phyloP scores from a whole-genome alignment of 352 stramenopile species.

The Globisporangium cederbergense region DNA sequence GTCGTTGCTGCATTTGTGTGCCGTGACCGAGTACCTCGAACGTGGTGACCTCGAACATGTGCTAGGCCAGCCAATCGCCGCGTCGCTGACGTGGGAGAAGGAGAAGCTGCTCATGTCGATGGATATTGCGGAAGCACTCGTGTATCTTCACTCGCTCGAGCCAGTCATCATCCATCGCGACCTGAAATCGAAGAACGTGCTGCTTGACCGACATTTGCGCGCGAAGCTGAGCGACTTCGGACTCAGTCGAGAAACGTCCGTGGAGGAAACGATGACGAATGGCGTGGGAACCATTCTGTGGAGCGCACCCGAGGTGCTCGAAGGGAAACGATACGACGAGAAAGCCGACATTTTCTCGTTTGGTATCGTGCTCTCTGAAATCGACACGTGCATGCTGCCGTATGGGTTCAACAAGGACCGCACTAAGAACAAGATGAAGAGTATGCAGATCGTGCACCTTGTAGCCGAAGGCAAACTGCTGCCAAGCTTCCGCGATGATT shows the following conservation, averaged over 20 bases:
- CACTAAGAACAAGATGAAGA: constrained; percentile 63
- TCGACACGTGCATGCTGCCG: constrained; percentile 69
- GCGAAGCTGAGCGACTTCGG: constrained; percentile 78
- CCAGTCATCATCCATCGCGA: constrained; percentile 69
- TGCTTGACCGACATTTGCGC: constrained; percentile 53
- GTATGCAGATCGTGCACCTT: constrained; percentile 81
- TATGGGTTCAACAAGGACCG: constrained; percentile 62
- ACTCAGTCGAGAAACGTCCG: constrained; percentile 56
- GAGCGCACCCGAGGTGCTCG: constrained; percentile 66
- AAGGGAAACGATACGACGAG: constrained; percentile 73
- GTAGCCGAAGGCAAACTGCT: constrained; percentile 74
- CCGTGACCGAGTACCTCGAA: constrained; percentile 79
- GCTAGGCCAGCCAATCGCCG: constrained; percentile 34
- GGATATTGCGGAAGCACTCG: constrained; percentile 65
- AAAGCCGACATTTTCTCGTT: constrained; percentile 80
- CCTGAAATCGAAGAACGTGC: constrained; percentile 73
- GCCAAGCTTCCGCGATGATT: constrained; percentile 68
- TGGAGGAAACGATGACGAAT: constrained; percentile 77
- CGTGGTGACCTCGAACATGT: constrained; percentile 63
- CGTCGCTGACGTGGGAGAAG: constrained; percentile 44
- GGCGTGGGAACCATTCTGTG: constrained; percentile 73
- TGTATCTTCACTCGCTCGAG: constrained; percentile 69
- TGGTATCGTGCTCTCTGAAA: constrained; percentile 70
- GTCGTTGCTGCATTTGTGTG: constrained; percentile 67
- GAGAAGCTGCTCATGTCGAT: constrained; percentile 59